phyloP scores from a whole-genome alignment of 352 stramenopile genomes.

The Pythium brassicae region DNA sequence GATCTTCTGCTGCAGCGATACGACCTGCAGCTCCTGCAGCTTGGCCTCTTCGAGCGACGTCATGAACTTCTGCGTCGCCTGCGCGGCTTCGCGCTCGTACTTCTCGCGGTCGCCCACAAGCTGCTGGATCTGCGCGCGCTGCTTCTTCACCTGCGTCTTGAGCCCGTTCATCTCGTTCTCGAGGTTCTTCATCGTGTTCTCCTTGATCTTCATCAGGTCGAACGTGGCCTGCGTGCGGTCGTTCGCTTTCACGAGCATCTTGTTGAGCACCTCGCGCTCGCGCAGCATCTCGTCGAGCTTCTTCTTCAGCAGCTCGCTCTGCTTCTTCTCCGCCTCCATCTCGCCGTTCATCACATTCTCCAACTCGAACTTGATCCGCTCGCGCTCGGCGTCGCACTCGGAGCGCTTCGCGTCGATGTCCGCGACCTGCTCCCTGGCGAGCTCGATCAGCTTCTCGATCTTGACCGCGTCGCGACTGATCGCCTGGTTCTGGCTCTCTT shows the following conservation, averaged over 20 bases:
- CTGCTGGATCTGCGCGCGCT: constrained; percentile 89
- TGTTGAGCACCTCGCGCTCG: constrained; percentile 87
- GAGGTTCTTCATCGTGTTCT: constrained; percentile 86
- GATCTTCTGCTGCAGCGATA: constrained; percentile 85
- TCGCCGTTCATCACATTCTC: constrained; percentile 48
- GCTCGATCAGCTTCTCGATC: constrained; percentile 93
- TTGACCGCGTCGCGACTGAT: constrained; percentile 87
- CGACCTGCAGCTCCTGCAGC: constrained; percentile 75
- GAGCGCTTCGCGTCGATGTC: constrained; percentile 67
- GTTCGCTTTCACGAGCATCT: constrained; percentile 81
- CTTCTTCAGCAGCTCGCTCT: constrained; percentile 90
- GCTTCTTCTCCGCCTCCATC: constrained; percentile 77
- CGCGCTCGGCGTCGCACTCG: constrained; percentile 40
- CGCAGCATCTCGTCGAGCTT: constrained; percentile 87
- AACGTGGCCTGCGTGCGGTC: constrained; percentile 78
- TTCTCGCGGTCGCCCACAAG: constrained; percentile 93
- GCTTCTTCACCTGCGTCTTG: constrained; percentile 82
- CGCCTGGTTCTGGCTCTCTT: constrained; percentile 90
- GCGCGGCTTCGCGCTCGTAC: constrained; percentile 79
- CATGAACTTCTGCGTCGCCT: constrained; percentile 82
- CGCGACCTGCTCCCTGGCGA: constrained; percentile 86
- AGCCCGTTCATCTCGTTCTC: constrained; percentile 78
- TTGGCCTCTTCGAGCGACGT: constrained; percentile 78
- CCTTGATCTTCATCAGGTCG: constrained; percentile 89
- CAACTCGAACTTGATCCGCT: constrained; percentile 59